Evolutionary conservation across 2,329 filamentous ascomycete genomes (phyloP).

Genomic region (Diaporthe sp.): DNA sequence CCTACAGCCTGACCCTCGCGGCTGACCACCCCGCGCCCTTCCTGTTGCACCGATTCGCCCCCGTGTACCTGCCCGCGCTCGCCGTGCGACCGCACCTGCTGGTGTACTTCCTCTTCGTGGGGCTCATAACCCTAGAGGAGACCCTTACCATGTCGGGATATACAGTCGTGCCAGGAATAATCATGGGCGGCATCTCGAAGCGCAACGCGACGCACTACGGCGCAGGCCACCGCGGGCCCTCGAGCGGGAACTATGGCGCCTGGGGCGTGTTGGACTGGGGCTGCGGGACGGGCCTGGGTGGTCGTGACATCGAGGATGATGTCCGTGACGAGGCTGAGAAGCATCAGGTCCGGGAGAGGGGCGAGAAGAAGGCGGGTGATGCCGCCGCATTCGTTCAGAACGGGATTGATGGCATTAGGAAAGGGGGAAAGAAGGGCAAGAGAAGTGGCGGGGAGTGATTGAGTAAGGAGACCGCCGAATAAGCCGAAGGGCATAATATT

Average conservation of each 20-base stretch:
- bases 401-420: constrained; percentile 51
- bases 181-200: constrained; percentile 63
- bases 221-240: constrained; percentile 55
- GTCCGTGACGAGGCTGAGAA: constrained; percentile 68
- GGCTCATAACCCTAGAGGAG: constrained; percentile 75
- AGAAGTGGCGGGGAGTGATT: constrained; percentile 44
- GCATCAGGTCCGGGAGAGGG: constrained; percentile 62
- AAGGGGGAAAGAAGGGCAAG: constrained; percentile 43
- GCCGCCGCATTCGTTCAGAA: constrained; percentile 53
- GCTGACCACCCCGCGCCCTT: constrained; percentile 79
- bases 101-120: constrained; percentile 77
- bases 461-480: constrained; percentile 42
- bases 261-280: constrained; percentile 75
- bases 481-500: background rate
- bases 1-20: constrained; percentile 73
- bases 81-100: constrained; percentile 78
- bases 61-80: constrained; percentile 75
- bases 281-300: constrained; percentile 68
- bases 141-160: constrained; percentile 79
- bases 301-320: constrained; percentile 67
- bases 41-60: constrained; percentile 74
- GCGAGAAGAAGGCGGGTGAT: constrained; percentile 51
- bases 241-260: constrained; percentile 71
- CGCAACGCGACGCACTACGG: constrained; percentile 54
- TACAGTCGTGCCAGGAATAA: constrained; percentile 66